Conservation (phyloP, 192 early-diverging fungal species). For the Diversispora eburnea region DNA sequence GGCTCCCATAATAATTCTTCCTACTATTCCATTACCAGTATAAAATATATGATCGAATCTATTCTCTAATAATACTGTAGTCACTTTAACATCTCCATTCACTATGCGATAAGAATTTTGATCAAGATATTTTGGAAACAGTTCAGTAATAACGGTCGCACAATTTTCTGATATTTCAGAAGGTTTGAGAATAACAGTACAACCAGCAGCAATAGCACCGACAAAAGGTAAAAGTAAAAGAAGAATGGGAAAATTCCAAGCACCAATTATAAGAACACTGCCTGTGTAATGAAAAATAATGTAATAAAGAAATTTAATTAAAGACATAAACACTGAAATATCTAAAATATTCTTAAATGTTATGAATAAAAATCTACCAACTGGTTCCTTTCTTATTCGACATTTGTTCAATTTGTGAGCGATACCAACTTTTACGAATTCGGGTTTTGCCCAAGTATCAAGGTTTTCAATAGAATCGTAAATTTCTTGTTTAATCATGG, state of each 20-base stretch:
- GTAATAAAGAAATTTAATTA: background rate
- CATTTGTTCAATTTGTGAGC: slow-evolving; percentile 45
- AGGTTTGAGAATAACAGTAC: slow-evolving; percentile 79
- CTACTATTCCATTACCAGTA: slow-evolving; percentile 81
- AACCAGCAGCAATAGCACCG: slow-evolving; percentile 87
- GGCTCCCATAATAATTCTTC: slow-evolving; percentile 76
- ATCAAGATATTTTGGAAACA: slow-evolving; percentile 80
- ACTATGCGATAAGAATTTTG: slow-evolving; percentile 58
- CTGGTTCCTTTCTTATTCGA: slow-evolving; percentile 67
- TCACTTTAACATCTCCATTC: slow-evolving; percentile 71
- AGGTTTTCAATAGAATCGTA: slow-evolving; percentile 53
- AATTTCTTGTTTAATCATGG: slow-evolving; percentile 43
- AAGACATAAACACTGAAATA: no score
- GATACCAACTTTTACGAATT: slow-evolving; percentile 39
- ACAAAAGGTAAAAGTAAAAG: slow-evolving; percentile 69
- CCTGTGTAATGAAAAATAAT: slow-evolving; percentile 23
- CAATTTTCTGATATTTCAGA: slow-evolving; percentile 74
- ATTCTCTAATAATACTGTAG: slow-evolving; percentile 68
- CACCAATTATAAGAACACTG: slow-evolving; percentile 40
- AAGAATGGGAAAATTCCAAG: slow-evolving; percentile 58
- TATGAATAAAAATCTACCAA: slow-evolving; percentile 42
- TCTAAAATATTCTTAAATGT: no score
- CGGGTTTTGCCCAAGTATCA: slow-evolving; percentile 53
- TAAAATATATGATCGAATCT: slow-evolving; percentile 92
- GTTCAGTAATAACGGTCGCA: slow-evolving; percentile 55